These are phyloP conservation scores for Anthoceros angustus DNA, from an alignment of 225 moss, liverwort and hornwort genomes.

Conservation along the genomic window DNA sequence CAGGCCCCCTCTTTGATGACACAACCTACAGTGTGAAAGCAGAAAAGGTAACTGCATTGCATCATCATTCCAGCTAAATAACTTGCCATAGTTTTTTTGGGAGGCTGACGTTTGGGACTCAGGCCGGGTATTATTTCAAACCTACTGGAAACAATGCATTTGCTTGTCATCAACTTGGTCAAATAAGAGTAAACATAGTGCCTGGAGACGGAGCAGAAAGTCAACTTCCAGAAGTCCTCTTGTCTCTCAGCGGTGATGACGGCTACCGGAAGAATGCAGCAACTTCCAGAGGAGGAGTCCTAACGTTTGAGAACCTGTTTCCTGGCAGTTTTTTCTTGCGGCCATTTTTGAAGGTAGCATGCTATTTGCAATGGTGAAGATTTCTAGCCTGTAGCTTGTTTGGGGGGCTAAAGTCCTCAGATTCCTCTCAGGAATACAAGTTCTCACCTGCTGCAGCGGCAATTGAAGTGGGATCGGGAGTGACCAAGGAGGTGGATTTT, in stretches of 20 bases:
- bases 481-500: conserved; percentile 45
- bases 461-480: conserved; percentile 74
- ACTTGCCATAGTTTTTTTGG: background rate
- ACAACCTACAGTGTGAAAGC: conserved; percentile 41
- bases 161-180: conserved; percentile 63
- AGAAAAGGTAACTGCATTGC: conserved; percentile 23
- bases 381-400: background rate
- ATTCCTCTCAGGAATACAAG: conserved; percentile 41
- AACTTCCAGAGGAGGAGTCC: conserved; percentile 35
- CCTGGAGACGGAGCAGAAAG: conserved; percentile 72
- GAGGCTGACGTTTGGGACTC: conserved; percentile 8
- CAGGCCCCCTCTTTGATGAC: conserved; percentile 53
- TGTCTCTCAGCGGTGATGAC: conserved; percentile 79
- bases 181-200: conserved; percentile 48
- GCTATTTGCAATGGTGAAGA: background rate
- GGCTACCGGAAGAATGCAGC: conserved; percentile 83
- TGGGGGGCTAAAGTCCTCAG: background rate
- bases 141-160: conserved; percentile 46
- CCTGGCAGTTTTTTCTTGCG: conserved; percentile 87
- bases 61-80: background rate
- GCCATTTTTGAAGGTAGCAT: conserved; percentile 51
- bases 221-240: conserved; percentile 49
- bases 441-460: conserved; percentile 72
- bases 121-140: conserved; percentile 45
- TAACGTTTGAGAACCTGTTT: conserved; percentile 54